Base-by-base conservation (phyloP, 441 rosid species). In the Adansonia gregorii region DNA sequence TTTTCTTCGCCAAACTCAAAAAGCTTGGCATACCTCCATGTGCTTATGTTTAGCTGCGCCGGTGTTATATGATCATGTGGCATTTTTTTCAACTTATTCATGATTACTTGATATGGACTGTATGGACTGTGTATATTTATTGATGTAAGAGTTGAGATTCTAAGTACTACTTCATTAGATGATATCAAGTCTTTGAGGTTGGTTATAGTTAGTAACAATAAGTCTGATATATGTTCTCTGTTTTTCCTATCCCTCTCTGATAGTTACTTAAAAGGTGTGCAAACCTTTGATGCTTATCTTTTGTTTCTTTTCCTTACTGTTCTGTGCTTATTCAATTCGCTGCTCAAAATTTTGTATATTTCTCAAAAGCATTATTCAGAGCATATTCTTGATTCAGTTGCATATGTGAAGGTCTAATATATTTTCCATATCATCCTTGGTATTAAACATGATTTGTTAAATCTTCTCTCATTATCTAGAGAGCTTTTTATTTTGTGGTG, bases 381-480 rank as follows among this genome's bases (percentile, higher is more conserved):
- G 61, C 12, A 52, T 15, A n/a, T 27, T 71, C 8, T 51, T 52
- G 20, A 27, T 52, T 70, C 61, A 27, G 7, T 65, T 66, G 9
- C 51, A 41, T 66, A 41, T 9, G 9, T 41, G 51, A 66, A 66
- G 48, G 70, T 65, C 69, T n/a, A 65, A 43, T 67, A 19, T 67
- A 17, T 43, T 67, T 67, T 67, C 55, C 20, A 10, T 45, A 10
- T 45, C 54, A 19, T 45, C 72, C 11, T 14, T 17, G 9, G 9
- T 6, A n/a, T 17, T 17, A n/a, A 17, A 55, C 59, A n/a, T n/a
- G 59, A 55, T 55, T n/a, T 55, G 7, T 55, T 14, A 52, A 52
- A 52, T 52, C 56, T 41, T 43, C 51, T 66, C 24, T 4, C 27
- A 10, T 9, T 41, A 41, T 66, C 27, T 45, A 19, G 35, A 8